A percentile compares a stretch with the other conserved stretches of the same genome.
These are phyloP conservation scores for Colletotrichum noveboracense DNA, from an alignment of 2,329 filamentous ascomycete species.

Conservation along the genomic window DNA sequence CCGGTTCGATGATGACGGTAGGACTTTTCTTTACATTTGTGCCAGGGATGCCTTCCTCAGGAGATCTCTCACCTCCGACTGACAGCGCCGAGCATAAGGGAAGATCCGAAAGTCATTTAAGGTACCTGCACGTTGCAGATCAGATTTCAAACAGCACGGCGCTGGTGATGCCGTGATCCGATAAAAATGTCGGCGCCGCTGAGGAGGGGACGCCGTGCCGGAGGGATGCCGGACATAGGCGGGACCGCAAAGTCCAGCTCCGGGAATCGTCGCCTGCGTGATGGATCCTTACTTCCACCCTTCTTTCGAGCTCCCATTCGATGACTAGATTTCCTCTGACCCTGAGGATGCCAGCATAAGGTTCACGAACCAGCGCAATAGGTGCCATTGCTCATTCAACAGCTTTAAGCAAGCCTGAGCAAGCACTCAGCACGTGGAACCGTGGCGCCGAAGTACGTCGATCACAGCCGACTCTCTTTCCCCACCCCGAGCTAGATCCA, in stretches of 20 bases:
- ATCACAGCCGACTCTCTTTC: background rate
- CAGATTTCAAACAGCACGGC: background rate
- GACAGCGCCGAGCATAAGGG: background rate
- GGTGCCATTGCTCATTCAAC: background rate
- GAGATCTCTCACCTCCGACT: background rate
- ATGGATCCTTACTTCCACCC: background rate
- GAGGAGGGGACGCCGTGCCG: background rate
- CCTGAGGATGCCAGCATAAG: background rate
- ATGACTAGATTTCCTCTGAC: background rate
- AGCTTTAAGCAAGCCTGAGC: background rate
- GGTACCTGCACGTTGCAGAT: background rate
- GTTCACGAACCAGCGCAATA: background rate
- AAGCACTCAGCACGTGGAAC: background rate
- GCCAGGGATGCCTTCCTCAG: background rate
- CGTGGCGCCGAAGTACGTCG: background rate
- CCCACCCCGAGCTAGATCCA: background rate
- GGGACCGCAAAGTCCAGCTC: background rate
- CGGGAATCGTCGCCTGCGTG: background rate
- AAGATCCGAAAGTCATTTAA: background rate
- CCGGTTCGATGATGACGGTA: background rate
- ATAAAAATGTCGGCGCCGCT: background rate
- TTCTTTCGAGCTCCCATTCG: background rate
- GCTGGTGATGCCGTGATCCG: background rate
- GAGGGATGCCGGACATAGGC: background rate
- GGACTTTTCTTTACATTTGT: background rate